phyloP scores from a whole-genome alignment of 768 basidiomycete species.

The Dioszegia crocea region DNA sequence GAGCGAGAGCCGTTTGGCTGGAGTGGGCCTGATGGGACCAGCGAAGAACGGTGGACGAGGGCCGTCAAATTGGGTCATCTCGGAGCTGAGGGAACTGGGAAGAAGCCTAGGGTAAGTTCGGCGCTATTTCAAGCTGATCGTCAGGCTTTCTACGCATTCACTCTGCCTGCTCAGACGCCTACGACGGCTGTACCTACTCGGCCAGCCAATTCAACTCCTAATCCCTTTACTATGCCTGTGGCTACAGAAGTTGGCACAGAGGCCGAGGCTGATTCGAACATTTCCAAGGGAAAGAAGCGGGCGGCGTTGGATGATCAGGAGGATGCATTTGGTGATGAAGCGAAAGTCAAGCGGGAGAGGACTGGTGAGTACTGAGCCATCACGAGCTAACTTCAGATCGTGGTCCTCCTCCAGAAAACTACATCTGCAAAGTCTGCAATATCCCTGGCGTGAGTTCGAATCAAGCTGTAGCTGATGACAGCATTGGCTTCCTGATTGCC shows the following conservation, averaged over 20 bases:
- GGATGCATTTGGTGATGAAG: constrained; percentile 22
- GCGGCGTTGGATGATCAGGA: constrained; percentile 42
- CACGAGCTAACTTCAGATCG: constrained; percentile 16
- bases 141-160: constrained; percentile 98
- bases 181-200: constrained; percentile 25
- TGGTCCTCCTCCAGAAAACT: constrained; percentile 36
- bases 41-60: constrained; percentile 57
- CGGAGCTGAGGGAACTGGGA: constrained; percentile 60
- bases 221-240: constrained; percentile 33
- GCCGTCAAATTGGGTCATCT: constrained; percentile 88
- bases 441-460: constrained; percentile 42
- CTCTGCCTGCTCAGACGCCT: constrained; percentile 60
- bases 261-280: background rate
- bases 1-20: constrained; percentile 89
- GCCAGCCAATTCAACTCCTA: constrained; percentile 39
- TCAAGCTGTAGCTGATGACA: constrained; percentile 19
- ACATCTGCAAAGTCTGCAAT: constrained; percentile 47
- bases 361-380: constrained; percentile 20
- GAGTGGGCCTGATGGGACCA: constrained; percentile 54
- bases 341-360: constrained; percentile 24
- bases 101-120: constrained; percentile 75
- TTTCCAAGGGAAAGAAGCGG: constrained; percentile 44
- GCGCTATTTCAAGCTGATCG: constrained; percentile 5
- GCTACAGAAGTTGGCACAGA: background rate
- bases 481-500: constrained; percentile 51